phyloP scores from a whole-genome alignment of 1,284 basidiomycete species.

The Ceratobasidium papillatum region DNA sequence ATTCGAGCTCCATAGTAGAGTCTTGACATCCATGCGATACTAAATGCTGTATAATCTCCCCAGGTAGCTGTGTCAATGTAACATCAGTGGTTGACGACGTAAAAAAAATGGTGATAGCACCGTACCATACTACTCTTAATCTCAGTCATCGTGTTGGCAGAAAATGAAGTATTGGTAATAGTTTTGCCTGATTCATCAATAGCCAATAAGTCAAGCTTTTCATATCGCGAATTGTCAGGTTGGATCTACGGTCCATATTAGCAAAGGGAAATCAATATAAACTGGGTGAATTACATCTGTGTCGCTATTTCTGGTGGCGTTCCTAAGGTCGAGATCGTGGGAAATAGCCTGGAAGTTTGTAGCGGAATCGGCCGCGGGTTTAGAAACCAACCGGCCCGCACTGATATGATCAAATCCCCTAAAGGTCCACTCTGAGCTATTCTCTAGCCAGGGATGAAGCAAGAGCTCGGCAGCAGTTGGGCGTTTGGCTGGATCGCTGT shows the following conservation, averaged over 20 bases:
- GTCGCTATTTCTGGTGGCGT: too few relatives aligned
- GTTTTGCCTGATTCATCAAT: too few relatives aligned
- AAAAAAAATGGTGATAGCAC: too few relatives aligned
- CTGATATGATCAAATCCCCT: slow-evolving; percentile 51
- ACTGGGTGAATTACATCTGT: too few relatives aligned
- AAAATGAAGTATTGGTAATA: too few relatives aligned
- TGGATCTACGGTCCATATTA: too few relatives aligned
- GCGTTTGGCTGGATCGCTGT: slow-evolving; percentile 84
- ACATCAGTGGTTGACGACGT: not conserved
- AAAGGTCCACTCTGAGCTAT: slow-evolving; percentile 82
- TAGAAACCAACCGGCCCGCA: not conserved
- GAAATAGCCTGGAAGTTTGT: too few relatives aligned
- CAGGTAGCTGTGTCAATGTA: not conserved
- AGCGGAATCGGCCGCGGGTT: too few relatives aligned
- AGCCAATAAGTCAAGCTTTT: too few relatives aligned
- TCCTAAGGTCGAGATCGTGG: too few relatives aligned
- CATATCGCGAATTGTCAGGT: too few relatives aligned
- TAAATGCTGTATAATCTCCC: not conserved
- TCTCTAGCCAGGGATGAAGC: slow-evolving; percentile 82
- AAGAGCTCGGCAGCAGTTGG: slow-evolving; percentile 86
- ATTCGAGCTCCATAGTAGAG: not conserved
- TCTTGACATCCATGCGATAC: not conserved
- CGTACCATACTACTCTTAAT: slow-evolving; percentile 3
- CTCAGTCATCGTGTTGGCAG: not conserved
- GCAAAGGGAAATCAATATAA: too few relatives aligned